These are phyloP conservation scores for Lentinula boryana DNA, from an alignment of 768 basidiomycete species.

Conservation along the genomic window DNA sequence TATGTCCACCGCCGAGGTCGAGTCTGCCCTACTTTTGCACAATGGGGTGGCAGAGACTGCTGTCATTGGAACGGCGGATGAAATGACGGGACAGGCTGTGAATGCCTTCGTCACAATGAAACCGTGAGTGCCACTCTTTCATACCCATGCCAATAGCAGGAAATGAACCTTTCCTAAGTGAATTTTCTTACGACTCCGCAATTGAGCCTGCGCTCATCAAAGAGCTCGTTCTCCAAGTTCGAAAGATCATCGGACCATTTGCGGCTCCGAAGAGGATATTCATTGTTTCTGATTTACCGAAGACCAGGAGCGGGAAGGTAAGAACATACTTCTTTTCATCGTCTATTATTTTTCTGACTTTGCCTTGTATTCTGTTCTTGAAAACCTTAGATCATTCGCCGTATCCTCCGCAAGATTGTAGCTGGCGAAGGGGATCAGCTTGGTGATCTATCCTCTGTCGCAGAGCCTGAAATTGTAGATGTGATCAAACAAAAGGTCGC, in stretches of 20 bases:
- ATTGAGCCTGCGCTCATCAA: constrained; percentile 71
- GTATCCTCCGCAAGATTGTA: constrained; percentile 95
- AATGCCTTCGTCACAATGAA: constrained; percentile 92
- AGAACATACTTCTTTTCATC: constrained; percentile 11
- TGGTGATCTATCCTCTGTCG: constrained; percentile 90
- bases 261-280: constrained; percentile 93
- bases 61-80: constrained; percentile 82
- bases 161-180: constrained; percentile 31
- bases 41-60: constrained; percentile 96
- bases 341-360: neutral
- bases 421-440: constrained; percentile 93
- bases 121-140: constrained; percentile 54
- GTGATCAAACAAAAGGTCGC: constrained; percentile 78
- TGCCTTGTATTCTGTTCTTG: neutral
- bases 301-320: constrained; percentile 93
- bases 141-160: too few species aligned
- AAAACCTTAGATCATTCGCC: constrained; percentile 72
- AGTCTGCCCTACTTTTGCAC: constrained; percentile 93
- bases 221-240: constrained; percentile 90
- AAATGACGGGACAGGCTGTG: constrained; percentile 92
- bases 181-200: constrained; percentile 69
- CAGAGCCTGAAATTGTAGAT: constrained; percentile 84
- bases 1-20: constrained; percentile 95
- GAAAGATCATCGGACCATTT: constrained; percentile 97
- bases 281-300: constrained; percentile 81